Percentiles rank a stretch among this genome's conserved stretches.
phyloP scores from a whole-genome alignment of 2,329 filamentous ascomycete species.

The Botrytis hyacinthi region DNA sequence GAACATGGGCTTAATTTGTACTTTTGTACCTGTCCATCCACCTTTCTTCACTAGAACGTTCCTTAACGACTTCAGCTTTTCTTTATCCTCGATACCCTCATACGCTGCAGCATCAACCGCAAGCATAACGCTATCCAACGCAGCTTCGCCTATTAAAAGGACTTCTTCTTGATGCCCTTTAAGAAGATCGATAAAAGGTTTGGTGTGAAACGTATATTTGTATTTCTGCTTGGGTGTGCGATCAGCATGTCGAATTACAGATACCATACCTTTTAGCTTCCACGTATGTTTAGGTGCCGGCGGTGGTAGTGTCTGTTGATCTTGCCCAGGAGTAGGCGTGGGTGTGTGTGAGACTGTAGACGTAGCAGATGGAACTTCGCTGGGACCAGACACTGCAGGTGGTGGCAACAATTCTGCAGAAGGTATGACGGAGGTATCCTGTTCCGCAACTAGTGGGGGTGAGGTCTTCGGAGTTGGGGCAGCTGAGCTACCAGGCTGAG shows the following conservation, averaged over 20 bases:
- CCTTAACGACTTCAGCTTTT: constrained; percentile 80
- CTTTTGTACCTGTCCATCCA: constrained; percentile 91
- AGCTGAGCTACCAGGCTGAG: constrained; percentile 41
- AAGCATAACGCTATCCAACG: constrained; percentile 81
- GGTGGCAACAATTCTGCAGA: constrained; percentile 34
- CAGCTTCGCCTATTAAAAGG: constrained; percentile 85
- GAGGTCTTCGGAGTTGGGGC: constrained; percentile 33
- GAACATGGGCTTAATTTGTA: constrained; percentile 99
- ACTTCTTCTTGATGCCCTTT: constrained; percentile 97
- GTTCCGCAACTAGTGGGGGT: constrained; percentile 32
- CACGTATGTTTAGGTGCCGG: constrained; percentile 85
- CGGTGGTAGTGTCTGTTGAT: constrained; percentile 42
- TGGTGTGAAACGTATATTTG: constrained; percentile 98
- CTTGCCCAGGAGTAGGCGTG: constrained; percentile 15
- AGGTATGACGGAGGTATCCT: constrained; percentile 31
- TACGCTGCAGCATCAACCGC: constrained; percentile 80
- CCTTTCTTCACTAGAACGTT: constrained; percentile 92
- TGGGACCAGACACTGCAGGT: constrained; percentile 27
- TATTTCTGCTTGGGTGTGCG: constrained; percentile 98
- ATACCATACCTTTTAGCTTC: constrained; percentile 97
- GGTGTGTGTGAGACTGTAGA: constrained; percentile 31
- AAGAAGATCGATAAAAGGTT: constrained; percentile 90
- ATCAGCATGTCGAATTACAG: constrained; percentile 93
- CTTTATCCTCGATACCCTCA: constrained; percentile 77
- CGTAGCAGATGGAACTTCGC: constrained; percentile 25